Conservation (phyloP, 306 rosid genomes). For the Trifolium pratense region DNA sequence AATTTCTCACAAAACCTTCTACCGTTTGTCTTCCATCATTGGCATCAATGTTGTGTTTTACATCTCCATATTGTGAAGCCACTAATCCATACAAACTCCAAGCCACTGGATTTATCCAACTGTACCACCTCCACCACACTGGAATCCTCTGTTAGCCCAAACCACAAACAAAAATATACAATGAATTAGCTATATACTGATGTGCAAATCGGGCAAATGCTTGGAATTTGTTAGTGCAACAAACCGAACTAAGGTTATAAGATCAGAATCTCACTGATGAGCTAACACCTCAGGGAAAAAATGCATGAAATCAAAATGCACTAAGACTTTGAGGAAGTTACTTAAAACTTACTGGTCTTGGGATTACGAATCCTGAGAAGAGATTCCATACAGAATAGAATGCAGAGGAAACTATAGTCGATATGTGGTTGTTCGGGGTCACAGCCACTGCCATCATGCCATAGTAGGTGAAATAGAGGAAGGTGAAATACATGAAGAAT, state of each 20-base stretch:
- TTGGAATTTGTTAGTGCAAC: no score
- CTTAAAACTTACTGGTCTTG: conserved; percentile 54
- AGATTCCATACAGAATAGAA: conserved; percentile 58
- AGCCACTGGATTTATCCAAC: conserved; percentile 58
- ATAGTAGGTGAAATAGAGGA: conserved; percentile 62
- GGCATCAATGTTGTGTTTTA: conserved; percentile 32
- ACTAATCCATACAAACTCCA: conserved; percentile 73
- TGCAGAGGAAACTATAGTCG: conserved; percentile 53
- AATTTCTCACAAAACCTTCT: conserved; percentile 46
- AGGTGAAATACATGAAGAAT: conserved; percentile 59
- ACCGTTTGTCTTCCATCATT: conserved; percentile 38
- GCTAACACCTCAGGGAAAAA: no score
- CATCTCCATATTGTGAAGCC: conserved; percentile 64
- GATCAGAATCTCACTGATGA: no score
- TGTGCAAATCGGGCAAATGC: no score
- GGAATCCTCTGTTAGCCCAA: conserved; percentile 65
- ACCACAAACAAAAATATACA: no score
- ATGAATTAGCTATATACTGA: no score
- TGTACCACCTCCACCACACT: conserved; percentile 68
- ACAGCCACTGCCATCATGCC: conserved; percentile 67
- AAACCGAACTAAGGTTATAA: no score
- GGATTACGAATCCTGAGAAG: conserved; percentile 67
- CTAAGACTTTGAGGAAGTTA: not conserved
- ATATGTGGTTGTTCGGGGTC: conserved; percentile 62
- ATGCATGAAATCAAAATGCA: not conserved